These are phyloP conservation scores for Herpetomonas muscarum DNA, from an alignment of 208 protist species.

Conservation along the genomic window DNA sequence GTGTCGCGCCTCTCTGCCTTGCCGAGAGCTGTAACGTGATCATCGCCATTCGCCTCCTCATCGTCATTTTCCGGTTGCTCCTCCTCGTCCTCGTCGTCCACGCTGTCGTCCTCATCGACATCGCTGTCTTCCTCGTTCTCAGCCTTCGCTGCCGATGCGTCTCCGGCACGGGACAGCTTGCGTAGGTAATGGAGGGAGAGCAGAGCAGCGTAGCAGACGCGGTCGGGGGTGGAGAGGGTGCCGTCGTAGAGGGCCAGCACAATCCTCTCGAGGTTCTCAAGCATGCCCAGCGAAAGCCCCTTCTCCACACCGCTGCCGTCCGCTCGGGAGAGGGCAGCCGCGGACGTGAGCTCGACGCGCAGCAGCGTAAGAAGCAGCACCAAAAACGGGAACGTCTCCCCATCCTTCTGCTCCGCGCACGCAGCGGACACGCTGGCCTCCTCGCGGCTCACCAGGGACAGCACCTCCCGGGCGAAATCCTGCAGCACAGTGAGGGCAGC, in stretches of 20 bases:
- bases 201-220: constrained; percentile 66
- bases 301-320: neutral
- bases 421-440: constrained; percentile 6
- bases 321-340: neutral
- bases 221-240: constrained; percentile 53
- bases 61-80: neutral
- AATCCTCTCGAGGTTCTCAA: constrained; percentile 14
- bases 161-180: neutral
- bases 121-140: constrained; percentile 6
- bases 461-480: constrained; percentile 6
- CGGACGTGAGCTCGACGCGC: constrained; percentile 16
- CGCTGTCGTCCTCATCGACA: neutral
- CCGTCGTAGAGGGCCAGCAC: constrained; percentile 51
- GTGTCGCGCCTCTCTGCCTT: neutral
- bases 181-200: constrained; percentile 66
- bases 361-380: constrained; percentile 32
- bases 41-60: neutral
- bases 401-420: constrained; percentile 6
- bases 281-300: neutral
- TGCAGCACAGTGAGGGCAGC: neutral
- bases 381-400: constrained; percentile 21
- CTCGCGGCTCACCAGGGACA: constrained; percentile 1
- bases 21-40: neutral
- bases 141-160: neutral
- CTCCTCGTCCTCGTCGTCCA: neutral